Evolutionary conservation across 2,329 filamentous ascomycete genomes (phyloP), one percentile per base, ranked within the genome.

Genomic region (Neophaeococcomyces aloes): DNA sequence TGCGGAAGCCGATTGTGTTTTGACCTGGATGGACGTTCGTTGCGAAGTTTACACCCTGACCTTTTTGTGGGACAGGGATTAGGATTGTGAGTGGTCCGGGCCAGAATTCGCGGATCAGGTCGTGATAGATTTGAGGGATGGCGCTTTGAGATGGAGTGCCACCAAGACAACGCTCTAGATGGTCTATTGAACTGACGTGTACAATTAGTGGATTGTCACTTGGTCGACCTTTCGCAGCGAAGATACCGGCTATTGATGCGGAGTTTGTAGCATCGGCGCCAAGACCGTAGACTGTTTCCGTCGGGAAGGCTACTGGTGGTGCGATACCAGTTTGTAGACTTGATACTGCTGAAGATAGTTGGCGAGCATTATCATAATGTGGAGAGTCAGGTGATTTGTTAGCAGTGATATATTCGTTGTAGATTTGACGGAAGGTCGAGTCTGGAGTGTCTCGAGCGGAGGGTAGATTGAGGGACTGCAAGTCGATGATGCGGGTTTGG

Each of bases 181-280:
- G 54, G 2, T 42, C 35, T 8, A 51, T 32, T 4, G 47, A 49
- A 4, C 45, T 46, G 42, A 96, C 72, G 62, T 98, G 91, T 18
- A 95, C 80, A 54, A 98, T 98, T 46, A 98, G 75, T 14, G 91
- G 91, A 61, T 98, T 98, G 60, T 98, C 91, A 5, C 83, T 83
- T 3, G 91, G 91, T 44, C 91, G 70, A 44, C 86, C 83, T 66
- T 98, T 98, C 41, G 86, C 87, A 17, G 77, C 72, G 63, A 91
- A 98, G 53, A 98, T 98, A n/a, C 87, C 88, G 57, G 75, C 79
- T 5, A 96, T 89, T 2, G 89, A 83, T 18, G 68, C 71, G 56
- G 81, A 86, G 55, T 86, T 77, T 19, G 88, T 96, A 8, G 91
- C 91, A 66, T 96, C 91, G 11, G 91, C 91, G n/a, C 87, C 91